Percentiles rank a stretch among this genome's conserved stretches.
These are phyloP conservation scores for Sisymbrium irio DNA, from an alignment of 345 rosid species.

Conservation along the genomic window DNA sequence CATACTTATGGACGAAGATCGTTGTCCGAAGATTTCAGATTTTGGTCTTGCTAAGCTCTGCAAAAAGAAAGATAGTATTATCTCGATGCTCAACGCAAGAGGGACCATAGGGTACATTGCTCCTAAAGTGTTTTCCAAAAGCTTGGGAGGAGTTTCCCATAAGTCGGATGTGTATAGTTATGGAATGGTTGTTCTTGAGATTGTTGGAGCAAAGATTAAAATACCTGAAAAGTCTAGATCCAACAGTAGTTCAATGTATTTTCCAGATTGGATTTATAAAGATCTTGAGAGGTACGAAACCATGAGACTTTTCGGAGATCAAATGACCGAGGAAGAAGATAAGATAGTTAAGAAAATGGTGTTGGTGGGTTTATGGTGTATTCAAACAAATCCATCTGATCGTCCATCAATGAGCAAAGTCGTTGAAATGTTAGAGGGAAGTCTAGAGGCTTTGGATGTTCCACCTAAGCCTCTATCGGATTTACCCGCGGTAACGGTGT, in stretches of 20 bases:
- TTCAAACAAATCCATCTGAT: too few species aligned
- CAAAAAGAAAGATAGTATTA: neutral
- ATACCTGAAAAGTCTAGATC: neutral
- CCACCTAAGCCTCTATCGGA: too few species aligned
- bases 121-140: neutral
- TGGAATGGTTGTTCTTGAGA: neutral
- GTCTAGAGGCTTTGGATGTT: too few species aligned
- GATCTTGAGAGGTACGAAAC: too few species aligned
- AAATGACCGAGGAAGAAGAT: too few species aligned
- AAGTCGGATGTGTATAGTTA: neutral
- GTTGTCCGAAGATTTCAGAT: neutral
- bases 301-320: too few species aligned
- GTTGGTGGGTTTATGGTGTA: too few species aligned
- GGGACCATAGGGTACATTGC: neutral
- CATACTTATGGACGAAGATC: neutral
- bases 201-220: neutral
- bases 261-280: too few species aligned
- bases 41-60: neutral
- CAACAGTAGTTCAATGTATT: neutral
- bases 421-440: too few species aligned
- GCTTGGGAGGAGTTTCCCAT: neutral
- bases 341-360: too few species aligned
- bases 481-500: too few species aligned
- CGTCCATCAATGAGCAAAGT: too few species aligned
- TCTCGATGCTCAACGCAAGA: neutral